Base-by-base conservation (phyloP, 768 basidiomycete species). In the Punctularia strigosozonata region DNA sequence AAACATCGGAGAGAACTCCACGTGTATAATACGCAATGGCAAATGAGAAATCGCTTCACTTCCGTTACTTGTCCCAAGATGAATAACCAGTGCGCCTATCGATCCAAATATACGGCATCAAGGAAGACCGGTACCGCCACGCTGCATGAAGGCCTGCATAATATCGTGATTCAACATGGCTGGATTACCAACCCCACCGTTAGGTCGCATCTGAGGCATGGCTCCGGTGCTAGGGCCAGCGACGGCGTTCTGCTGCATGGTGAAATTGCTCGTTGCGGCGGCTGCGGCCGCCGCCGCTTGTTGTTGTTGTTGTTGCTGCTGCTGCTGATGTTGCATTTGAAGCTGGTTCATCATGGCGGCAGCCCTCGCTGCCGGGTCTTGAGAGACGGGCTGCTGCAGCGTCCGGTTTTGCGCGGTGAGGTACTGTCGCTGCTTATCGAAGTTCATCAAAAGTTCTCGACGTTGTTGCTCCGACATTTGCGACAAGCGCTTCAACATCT, bases 281-380 rank as follows among this genome's bases (percentile, higher is more conserved):
- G 10, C 33, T 34, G 33, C 13, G 33, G 10, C 26, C 26, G 15
- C 26, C 26, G 8, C 26, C 5, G 33, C 46, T 26, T 23, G 38
- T 13, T 37, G 45, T 18, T 34, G 44, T n/a, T 48, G 48, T 13
- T 36, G 39, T 19, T 37, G 49, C 40, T 42, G 52, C 33, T 28
- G 49, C 36, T 44, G 47, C 17, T 40, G 41, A 13, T 37, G 42
- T 30, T 54, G 54, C 25, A 42, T 41, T 26, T 51, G 49, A 21
- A 35, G 38, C 31, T 37, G 43, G 31, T 31, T 24, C 12, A 39
- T 14, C 20, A 46, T n/a, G 14, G 33, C 13, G 32, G 41, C 26
- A 12, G 44, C 5, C 39, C 28, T 39, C 22, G 17, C 15, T 21
- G 36, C 1, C 33, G 50, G 46, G 34, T 40, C 46, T 28, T 51